Evolutionary conservation across 2,329 filamentous ascomycete species (phyloP), one percentile per base, ranked within the genome.

Genomic region (Xylaria sp.): DNA sequence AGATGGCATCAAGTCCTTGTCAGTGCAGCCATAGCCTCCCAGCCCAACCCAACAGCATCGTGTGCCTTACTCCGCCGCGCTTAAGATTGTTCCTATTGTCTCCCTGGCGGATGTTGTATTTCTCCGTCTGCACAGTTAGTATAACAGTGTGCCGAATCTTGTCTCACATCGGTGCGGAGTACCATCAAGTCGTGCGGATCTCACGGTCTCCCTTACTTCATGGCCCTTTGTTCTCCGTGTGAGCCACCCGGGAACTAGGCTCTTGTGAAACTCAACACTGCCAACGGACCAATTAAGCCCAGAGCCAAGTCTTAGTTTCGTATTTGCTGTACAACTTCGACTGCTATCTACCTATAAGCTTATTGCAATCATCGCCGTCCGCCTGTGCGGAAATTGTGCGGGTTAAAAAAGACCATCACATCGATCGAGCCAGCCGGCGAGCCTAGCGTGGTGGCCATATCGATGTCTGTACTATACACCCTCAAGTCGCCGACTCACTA

Each of bases 21-120:
- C 39, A 42, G 4, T 14, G 12, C 39, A 4, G 11, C 39, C 30
- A 42, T 45, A 24, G 45, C 8, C 48, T 66, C 11, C 14, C 21
- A 24, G 36, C 42, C 21, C n/a, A n/a, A 48, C 61, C 61, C 58
- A 61, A 62, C 51, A 62, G 64, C 11, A 42, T 51, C 56, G 19
- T 27, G 39, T 55, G 17, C 30, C 48, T 67, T 56, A 11, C 36
- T 59, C 54, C 30, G 48, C 53, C 59, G 34, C 64, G 36, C 36
- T 39, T 24, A 24, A 7, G 21, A 27, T 19, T n/a, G 50, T 24
- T 27, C 19, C 36, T 24, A 5, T 48, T 8, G 12, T 62, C 54
- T 27, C 54, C 34, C 17, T 57, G 54, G 17, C 55, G 24, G 34
- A 45, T 5, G 30, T 24, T 34, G 34, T 64, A 45, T 45, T 21